phyloP scores from a whole-genome alignment of 148 eudicot species.

The Bassia scoparia region DNA sequence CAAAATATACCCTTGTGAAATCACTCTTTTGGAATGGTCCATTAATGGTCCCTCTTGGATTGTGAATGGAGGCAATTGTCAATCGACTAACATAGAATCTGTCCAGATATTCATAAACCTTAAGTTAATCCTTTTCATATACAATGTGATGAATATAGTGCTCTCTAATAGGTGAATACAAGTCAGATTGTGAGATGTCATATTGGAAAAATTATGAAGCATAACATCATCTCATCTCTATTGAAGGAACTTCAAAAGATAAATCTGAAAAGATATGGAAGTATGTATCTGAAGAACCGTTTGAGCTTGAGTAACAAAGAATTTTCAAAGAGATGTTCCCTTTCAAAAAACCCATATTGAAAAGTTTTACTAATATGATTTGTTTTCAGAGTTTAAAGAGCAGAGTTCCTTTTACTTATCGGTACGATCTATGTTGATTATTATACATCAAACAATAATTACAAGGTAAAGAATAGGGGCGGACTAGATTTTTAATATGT shows the following conservation, averaged over 20 bases:
- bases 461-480: too few relatives aligned
- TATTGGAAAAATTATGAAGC: conserved; percentile 63
- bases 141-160: not conserved
- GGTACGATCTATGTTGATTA: too few relatives aligned
- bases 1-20: conserved; percentile 49
- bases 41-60: conserved; percentile 82
- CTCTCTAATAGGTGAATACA: conserved; percentile 47
- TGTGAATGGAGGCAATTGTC: conserved; percentile 98
- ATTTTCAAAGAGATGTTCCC: too few relatives aligned
- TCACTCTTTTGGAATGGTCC: conserved; percentile 42
- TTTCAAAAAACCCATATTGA: too few relatives aligned
- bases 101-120: too few relatives aligned
- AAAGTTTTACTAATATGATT: conserved; percentile 67
- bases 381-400: conserved; percentile 63
- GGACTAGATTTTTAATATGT: too few relatives aligned
- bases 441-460: too few relatives aligned
- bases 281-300: conserved; percentile 60
- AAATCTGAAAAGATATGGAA: conserved; percentile 62
- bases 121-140: too few relatives aligned
- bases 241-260: conserved; percentile 41
- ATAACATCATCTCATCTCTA: conserved; percentile 57
- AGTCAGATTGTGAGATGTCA: conserved; percentile 60
- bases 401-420: too few relatives aligned
- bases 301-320: conserved; percentile 38
- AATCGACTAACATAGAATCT: conserved; percentile 86